Evolutionary conservation across 129 eudicot species (phyloP), one percentile per base, ranked within the genome.

Genomic region (Heracleum sosnowskyi): DNA sequence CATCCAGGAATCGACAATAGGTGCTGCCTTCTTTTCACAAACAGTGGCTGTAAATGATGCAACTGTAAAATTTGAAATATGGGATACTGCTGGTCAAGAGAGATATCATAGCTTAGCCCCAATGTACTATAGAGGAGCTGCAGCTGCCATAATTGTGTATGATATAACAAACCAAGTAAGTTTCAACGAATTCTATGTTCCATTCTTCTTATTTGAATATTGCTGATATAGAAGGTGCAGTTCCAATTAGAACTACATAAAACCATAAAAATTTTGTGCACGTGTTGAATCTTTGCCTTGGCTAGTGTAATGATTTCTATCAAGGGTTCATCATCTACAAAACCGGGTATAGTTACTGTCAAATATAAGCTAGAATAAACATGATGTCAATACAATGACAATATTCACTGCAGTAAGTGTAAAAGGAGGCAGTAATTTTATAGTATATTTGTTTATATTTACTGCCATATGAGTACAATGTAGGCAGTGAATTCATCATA

Each of bases 81-180:
- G 90, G 90, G 90, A 86, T 47, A 86, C 87, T 34, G 90, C 90
- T 41, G 90, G 90, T 72, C 90, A 87, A 57, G 90, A 84, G 87
- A 84, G 90, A n/a, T 86, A 86, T 74, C 90, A 86, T 42, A 86
- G 87, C 84, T 79, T 86, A 57, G 87, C 90, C 49, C 90, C 90
- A 70, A 86, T 86, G 90, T 86, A 86, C 51, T 86, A 86, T 29
- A 76, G 90, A 63, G 90, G 90, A 9, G 90, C 90, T 69, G 90
- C 90, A 29, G 90, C 90, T 9, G 90, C 90, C 31, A 74, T 86
- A 15, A 81, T 86, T 57, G 87, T 86, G 40, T 86, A 81, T 73
- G 90, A 84, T 78, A 86, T 86, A 49, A 75, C 90, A 11, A 83
- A 75, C 76, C 81, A 49, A 4, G 72, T 77, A 40, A 31, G 78